Evolutionary conservation across 148 eudicot genomes (phyloP).

Genomic region (Diospyros lotus): DNA sequence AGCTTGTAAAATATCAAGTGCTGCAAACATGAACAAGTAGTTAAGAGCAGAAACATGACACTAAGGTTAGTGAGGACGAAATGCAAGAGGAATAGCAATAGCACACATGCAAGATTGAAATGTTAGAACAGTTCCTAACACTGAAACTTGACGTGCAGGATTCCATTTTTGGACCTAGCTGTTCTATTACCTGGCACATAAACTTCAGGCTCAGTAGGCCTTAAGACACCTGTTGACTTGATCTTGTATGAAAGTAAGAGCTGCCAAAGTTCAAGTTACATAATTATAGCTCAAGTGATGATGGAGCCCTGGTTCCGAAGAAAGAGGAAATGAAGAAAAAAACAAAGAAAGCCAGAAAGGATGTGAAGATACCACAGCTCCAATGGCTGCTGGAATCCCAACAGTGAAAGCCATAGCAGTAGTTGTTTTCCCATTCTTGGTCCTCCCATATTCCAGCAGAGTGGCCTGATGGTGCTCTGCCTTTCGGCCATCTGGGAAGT

Average conservation of each 20-base stretch:
- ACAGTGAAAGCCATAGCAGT: constrained; percentile 94
- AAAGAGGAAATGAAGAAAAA: constrained; percentile 6
- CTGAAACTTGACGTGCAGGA: neutral
- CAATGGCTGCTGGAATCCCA: constrained; percentile 89
- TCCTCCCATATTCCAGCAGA: constrained; percentile 79
- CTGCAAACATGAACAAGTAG: constrained; percentile 33
- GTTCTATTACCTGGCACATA: constrained; percentile 68
- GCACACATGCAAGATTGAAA: neutral
- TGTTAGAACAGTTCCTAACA: neutral
- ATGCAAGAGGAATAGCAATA: neutral
- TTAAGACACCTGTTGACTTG: constrained; percentile 65
- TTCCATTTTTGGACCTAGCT: neutral
- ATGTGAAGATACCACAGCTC: constrained; percentile 73
- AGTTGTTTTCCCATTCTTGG: constrained; percentile 47
- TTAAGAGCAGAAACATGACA: neutral
- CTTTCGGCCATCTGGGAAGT: constrained; percentile 43
- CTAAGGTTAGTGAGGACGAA: neutral
- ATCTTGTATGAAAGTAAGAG: constrained; percentile 76
- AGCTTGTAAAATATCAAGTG: constrained; percentile 57
- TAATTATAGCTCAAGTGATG: constrained; percentile 9
- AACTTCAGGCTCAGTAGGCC: constrained; percentile 84
- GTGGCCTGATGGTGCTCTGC: constrained; percentile 70
- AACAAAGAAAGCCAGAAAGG: no score
- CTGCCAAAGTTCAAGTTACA: constrained; percentile 33
- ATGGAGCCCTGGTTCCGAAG: neutral